Conservation (phyloP, 768 basidiomycete species). For the Agaricus blazei region DNA sequence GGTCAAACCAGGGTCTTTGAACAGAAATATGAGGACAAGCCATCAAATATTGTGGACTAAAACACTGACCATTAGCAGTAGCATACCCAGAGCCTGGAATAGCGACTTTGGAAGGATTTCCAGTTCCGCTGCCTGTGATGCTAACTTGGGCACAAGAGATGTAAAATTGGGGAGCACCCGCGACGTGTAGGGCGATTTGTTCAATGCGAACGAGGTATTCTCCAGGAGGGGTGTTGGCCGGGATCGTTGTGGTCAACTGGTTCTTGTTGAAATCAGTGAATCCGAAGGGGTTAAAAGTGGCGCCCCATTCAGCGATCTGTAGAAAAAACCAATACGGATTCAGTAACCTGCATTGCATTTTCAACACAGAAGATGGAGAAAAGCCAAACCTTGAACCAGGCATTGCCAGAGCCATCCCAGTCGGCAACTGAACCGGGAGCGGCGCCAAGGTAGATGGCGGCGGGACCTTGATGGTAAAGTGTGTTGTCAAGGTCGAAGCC, state of each 20-base stretch:
- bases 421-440: conserved; percentile 34
- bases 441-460: conserved; percentile 44
- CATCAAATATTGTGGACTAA: neutral
- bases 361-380: neutral
- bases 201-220: conserved; percentile 45
- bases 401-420: conserved; percentile 44
- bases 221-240: conserved; percentile 35
- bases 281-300: conserved; percentile 31
- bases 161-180: conserved; percentile 41
- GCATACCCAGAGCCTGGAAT: conserved; percentile 41
- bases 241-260: conserved; percentile 36
- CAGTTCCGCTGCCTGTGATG: conserved; percentile 37
- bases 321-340: neutral
- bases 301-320: conserved; percentile 39
- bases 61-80: conserved; percentile 24
- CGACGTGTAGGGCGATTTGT: conserved; percentile 40
- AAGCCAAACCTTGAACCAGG: conserved; percentile 46
- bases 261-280: conserved; percentile 26
- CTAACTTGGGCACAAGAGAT: conserved; percentile 45
- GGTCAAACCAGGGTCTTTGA: conserved; percentile 21
- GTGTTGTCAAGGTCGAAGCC: conserved; percentile 37
- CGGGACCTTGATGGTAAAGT: conserved; percentile 39
- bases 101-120: conserved; percentile 38
- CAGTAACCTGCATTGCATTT: neutral
- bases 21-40: neutral